phyloP scores from a whole-genome alignment of 2,329 filamentous ascomycete species.

The Exophiala mesophila region DNA sequence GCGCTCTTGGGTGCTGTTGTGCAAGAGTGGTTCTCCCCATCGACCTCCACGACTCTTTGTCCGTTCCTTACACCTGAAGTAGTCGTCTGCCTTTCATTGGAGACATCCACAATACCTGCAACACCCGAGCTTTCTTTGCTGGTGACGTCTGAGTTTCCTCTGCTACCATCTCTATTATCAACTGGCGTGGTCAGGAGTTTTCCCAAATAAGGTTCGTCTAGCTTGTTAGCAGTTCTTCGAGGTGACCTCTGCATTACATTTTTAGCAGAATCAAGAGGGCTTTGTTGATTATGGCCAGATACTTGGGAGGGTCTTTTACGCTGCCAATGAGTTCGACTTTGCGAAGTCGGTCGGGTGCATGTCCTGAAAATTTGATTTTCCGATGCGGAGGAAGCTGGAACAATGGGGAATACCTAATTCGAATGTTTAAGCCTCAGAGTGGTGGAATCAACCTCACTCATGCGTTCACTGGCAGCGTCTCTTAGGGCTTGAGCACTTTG shows the following conservation, averaged over 20 bases:
- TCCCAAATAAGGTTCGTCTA: slow-evolving; percentile 10
- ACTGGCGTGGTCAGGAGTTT: slow-evolving; percentile 17
- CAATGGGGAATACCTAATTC: not conserved
- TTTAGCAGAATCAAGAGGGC: slow-evolving; percentile 11
- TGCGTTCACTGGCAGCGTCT: slow-evolving; percentile 11
- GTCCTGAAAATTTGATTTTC: not conserved
- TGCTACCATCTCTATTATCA: slow-evolving; percentile 20
- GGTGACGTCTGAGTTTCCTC: slow-evolving; percentile 13
- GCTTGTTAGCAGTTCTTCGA: slow-evolving; percentile 10
- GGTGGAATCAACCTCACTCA: slow-evolving; percentile 14
- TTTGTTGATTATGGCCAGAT: not conserved
- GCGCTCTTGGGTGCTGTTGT: not conserved
- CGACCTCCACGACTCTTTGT: too few relatives aligned
- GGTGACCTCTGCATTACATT: slow-evolving; percentile 19
- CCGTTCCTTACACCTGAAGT: too few relatives aligned
- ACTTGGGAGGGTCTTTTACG: not conserved
- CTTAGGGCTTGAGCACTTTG: slow-evolving; percentile 11
- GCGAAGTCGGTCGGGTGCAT: not conserved
- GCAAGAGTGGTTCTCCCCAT: not conserved
- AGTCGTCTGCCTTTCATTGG: not conserved
- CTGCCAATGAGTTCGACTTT: slow-evolving; percentile 1
- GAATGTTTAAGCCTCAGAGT: not conserved
- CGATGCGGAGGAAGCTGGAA: not conserved
- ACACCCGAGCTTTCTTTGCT: slow-evolving; percentile 4
- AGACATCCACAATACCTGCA: not conserved